Evolutionary conservation across 495 filamentous ascomycete species (phyloP).

Genomic region (Trichoderma erinaceum): DNA sequence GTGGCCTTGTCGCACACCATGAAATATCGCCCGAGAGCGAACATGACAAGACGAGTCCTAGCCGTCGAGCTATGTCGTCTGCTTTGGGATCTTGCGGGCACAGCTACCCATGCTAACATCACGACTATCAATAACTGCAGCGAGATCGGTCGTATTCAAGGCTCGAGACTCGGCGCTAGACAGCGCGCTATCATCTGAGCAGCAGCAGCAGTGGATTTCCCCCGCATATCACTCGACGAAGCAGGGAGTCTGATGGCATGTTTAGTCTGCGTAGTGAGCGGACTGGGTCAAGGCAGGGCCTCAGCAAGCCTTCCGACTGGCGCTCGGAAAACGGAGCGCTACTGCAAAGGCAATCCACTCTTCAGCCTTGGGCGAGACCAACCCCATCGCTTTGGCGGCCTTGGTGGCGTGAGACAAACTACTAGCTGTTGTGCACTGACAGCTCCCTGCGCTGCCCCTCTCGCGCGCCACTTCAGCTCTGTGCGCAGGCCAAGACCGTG

Average conservation of each 20-base stretch:
- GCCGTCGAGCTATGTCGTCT: background rate
- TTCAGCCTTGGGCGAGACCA: conserved; percentile 11
- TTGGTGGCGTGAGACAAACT: conserved; percentile 10
- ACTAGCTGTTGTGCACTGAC: conserved; percentile 13
- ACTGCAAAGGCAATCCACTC: background rate
- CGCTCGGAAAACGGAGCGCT: conserved; percentile 7
- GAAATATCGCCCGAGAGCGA: no score
- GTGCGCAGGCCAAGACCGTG: background rate
- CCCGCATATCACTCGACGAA: conserved; percentile 4
- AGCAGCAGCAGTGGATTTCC: background rate
- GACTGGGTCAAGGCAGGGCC: background rate
- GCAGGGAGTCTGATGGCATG: no score
- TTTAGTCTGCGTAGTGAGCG: background rate
- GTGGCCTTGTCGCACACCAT: background rate
- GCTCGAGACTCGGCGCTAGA: conserved; percentile 3
- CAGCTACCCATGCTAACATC: no score
- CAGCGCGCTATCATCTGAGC: background rate
- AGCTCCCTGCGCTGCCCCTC: conserved; percentile 2
- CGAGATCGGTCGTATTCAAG: background rate
- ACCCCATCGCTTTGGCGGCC: background rate
- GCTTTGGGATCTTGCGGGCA: background rate
- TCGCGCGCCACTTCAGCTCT: conserved; percentile 8
- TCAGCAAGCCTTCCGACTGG: background rate
- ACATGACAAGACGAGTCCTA: no score
- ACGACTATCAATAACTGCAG: background rate